A percentile compares a stretch with the other conserved stretches of the same genome.
phyloP scores from a whole-genome alignment of 176 grass and related monocot genomes.

The Triticum urartu region DNA sequence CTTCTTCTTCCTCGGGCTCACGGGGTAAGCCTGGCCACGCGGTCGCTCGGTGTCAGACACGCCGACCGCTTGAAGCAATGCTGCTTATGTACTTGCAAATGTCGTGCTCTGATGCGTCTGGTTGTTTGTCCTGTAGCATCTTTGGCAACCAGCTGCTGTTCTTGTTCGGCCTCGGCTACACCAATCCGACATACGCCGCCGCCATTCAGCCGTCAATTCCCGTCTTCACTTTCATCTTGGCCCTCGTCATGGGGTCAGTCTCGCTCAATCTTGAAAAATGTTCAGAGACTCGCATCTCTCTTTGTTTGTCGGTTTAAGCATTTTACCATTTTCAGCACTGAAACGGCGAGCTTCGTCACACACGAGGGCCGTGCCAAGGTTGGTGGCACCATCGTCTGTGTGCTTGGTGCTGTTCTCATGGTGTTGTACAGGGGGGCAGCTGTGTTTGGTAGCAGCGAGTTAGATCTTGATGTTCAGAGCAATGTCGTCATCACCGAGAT shows the following conservation, averaged over 20 bases:
- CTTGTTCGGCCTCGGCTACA: constrained; percentile 84
- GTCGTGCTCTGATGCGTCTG: constrained; percentile 3
- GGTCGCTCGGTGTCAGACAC: constrained; percentile 19
- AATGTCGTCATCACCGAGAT: constrained; percentile 49
- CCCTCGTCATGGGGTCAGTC: constrained; percentile 63
- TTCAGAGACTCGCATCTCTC: neutral
- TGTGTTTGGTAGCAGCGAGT: constrained; percentile 47
- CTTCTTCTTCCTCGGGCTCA: constrained; percentile 79
- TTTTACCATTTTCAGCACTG: constrained; percentile 51
- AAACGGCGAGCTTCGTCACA: constrained; percentile 59
- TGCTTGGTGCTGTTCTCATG: constrained; percentile 81
- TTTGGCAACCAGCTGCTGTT: constrained; percentile 93
- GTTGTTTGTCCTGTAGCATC: constrained; percentile 47
- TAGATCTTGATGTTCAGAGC: constrained; percentile 42
- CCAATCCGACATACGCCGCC: constrained; percentile 85
- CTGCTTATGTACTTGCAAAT: neutral
- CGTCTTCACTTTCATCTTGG: constrained; percentile 87
- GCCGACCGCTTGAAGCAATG: constrained; percentile 4
- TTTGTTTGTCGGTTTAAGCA: neutral
- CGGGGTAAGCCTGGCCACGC: constrained; percentile 49
- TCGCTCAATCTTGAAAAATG: neutral
- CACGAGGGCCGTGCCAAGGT: constrained; percentile 64
- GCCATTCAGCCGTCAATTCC: constrained; percentile 86
- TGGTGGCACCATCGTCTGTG: constrained; percentile 71
- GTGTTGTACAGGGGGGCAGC: constrained; percentile 75